Conservation (phyloP, 1,284 basidiomycete genomes). For the Meripilus lineatus region DNA sequence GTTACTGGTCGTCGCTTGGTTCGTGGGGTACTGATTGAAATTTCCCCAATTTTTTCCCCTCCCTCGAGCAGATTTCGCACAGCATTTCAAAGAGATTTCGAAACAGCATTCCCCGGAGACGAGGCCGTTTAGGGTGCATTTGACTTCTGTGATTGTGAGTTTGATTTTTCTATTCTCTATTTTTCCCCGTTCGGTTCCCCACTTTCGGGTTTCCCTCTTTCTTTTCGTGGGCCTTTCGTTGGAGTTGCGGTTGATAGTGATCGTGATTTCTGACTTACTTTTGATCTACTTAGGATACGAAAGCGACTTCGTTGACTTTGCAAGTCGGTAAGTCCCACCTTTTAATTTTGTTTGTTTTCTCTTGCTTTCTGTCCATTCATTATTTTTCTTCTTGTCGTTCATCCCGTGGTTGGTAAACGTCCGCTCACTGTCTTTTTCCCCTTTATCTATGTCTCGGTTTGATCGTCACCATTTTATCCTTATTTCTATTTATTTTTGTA, state of each 20-base stretch:
- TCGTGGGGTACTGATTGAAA: too few relatives aligned
- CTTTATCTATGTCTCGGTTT: neutral
- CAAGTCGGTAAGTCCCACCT: slow-evolving; percentile 42
- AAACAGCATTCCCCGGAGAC: slow-evolving; percentile 36
- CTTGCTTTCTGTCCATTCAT: neutral
- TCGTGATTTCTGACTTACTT: slow-evolving; percentile 1
- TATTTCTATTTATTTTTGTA: too few relatives aligned
- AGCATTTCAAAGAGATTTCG: slow-evolving; percentile 37
- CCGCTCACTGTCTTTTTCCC: neutral
- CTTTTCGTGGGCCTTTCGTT: slow-evolving; percentile 3
- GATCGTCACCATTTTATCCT: too few relatives aligned
- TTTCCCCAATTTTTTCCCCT: neutral
- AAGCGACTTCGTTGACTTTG: slow-evolving; percentile 62
- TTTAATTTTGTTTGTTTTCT: neutral
- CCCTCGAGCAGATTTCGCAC: slow-evolving; percentile 30
- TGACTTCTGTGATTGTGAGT: slow-evolving; percentile 59
- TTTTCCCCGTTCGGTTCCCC: slow-evolving; percentile 7
- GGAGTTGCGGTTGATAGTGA: slow-evolving; percentile 1
- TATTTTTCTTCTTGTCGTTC: neutral
- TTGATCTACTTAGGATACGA: slow-evolving; percentile 54
- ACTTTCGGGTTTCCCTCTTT: too few relatives aligned
- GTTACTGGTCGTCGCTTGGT: too few relatives aligned
- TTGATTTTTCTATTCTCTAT: slow-evolving; percentile 33
- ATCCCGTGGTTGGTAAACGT: neutral
- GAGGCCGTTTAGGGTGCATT: slow-evolving; percentile 64